Conservation (phyloP, 129 eudicot genomes). For the Lonicera japonica region DNA sequence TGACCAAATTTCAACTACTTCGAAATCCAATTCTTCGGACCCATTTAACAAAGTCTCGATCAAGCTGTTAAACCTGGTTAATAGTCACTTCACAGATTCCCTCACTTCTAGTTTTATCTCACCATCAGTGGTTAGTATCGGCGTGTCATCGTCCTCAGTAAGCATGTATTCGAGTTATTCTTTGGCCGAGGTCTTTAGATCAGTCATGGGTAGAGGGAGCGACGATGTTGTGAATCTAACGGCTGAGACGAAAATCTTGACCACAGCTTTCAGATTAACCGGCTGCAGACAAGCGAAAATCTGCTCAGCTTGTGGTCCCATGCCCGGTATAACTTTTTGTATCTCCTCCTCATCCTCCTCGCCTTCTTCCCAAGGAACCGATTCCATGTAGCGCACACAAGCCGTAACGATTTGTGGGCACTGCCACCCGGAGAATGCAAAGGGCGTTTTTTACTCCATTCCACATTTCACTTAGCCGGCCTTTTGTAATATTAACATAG, state of each 20-base stretch:
- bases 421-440: constrained; percentile 11
- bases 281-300: constrained; percentile 86
- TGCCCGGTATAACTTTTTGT: constrained; percentile 37
- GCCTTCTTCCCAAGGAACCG: background rate
- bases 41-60: constrained; percentile 40
- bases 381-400: background rate
- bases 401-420: background rate
- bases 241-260: constrained; percentile 59
- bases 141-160: constrained; percentile 95
- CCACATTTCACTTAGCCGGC: too few relatives aligned
- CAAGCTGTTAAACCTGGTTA: constrained; percentile 38
- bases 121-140: constrained; percentile 58
- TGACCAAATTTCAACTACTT: constrained; percentile 13
- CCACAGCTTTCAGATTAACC: constrained; percentile 39
- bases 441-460: too few relatives aligned
- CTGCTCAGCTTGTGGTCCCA: constrained; percentile 62
- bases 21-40: constrained; percentile 27
- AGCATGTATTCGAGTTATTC: constrained; percentile 96
- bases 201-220: constrained; percentile 45
- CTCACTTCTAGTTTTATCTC: constrained; percentile 51
- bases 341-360: background rate
- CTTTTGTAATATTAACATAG: too few relatives aligned
- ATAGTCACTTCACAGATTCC: constrained; percentile 37
- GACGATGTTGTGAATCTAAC: constrained; percentile 62
- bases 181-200: constrained; percentile 64